A percentile compares a stretch with the other conserved stretches of the same genome.
Conservation (phyloP, 2,329 filamentous ascomycete genomes). For the Pseudocercospora crystallina region DNA sequence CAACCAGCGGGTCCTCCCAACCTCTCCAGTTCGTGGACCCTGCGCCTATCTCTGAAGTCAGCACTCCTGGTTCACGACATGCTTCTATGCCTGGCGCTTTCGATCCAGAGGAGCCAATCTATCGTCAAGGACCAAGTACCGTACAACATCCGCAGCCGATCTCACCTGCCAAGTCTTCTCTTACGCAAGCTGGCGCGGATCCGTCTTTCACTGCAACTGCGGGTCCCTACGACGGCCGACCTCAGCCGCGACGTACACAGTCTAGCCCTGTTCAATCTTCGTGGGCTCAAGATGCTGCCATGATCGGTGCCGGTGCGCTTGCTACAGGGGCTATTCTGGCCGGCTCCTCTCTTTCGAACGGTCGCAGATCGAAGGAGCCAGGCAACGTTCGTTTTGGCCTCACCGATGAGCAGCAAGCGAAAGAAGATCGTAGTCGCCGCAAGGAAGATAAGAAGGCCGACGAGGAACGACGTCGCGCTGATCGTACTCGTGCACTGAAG, state of each 20-base stretch:
- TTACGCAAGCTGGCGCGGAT: constrained; percentile 25
- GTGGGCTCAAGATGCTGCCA: constrained; percentile 39
- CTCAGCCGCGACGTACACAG: constrained; percentile 35
- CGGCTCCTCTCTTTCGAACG: constrained; percentile 20
- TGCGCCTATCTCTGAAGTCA: constrained; percentile 64
- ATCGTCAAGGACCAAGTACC: constrained; percentile 61
- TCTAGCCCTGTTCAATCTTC: constrained; percentile 29
- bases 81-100: constrained; percentile 34
- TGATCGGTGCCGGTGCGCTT: constrained; percentile 44
- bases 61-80: constrained; percentile 39
- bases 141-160: constrained; percentile 86
- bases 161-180: constrained; percentile 56
- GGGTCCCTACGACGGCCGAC: constrained; percentile 8
- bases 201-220: constrained; percentile 13
- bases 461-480: constrained; percentile 31
- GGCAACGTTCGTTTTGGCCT: constrained; percentile 56
- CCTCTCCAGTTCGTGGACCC: constrained; percentile 66
- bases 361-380: constrained; percentile 32
- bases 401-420: constrained; percentile 56
- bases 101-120: constrained; percentile 35
- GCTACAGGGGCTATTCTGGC: constrained; percentile 38
- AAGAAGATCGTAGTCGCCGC: constrained; percentile 43
- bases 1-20: constrained; percentile 47
- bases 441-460: constrained; percentile 33
- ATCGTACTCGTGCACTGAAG: constrained; percentile 36